Evolutionary conservation across 2,329 filamentous ascomycete species (phyloP).

Genomic region (Ophiocordyceps camponoti-rufipedis): DNA sequence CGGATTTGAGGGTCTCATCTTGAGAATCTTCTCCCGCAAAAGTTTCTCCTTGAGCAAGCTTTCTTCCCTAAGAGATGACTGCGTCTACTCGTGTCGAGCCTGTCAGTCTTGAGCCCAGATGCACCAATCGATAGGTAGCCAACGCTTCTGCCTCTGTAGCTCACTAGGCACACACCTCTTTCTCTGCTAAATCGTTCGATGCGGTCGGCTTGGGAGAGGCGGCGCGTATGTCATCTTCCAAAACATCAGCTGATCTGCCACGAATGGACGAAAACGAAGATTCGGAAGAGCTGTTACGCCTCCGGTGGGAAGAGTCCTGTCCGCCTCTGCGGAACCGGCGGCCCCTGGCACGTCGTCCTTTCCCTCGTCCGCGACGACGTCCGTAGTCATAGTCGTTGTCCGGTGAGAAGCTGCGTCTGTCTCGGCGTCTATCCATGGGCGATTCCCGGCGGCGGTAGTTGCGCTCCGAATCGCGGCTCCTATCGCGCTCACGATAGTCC

Average conservation of each 20-base stretch:
- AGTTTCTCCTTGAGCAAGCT: slow-evolving; percentile 1
- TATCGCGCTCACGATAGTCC: slow-evolving; percentile 10
- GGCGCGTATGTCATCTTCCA: slow-evolving; percentile 12
- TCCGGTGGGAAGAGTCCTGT: slow-evolving; percentile 12
- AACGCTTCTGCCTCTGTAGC: neutral
- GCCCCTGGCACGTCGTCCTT: slow-evolving; percentile 1
- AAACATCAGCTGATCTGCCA: slow-evolving; percentile 39
- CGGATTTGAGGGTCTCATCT: slow-evolving; percentile 13
- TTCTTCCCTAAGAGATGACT: slow-evolving; percentile 1
- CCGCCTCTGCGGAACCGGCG: neutral
- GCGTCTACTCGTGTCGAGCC: slow-evolving; percentile 3
- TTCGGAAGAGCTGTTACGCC: slow-evolving; percentile 32
- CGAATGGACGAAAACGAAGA: slow-evolving; percentile 29
- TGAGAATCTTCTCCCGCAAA: slow-evolving; percentile 1
- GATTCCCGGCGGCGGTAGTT: slow-evolving; percentile 1
- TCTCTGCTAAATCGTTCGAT: slow-evolving; percentile 4
- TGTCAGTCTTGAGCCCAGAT: slow-evolving; percentile 3
- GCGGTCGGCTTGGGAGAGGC: slow-evolving; percentile 5
- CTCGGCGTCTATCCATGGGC: neutral
- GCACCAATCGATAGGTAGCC: neutral
- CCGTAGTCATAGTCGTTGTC: slow-evolving; percentile 1
- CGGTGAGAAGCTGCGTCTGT: slow-evolving; percentile 3
- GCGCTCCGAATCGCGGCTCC: slow-evolving; percentile 2
- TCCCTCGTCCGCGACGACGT: slow-evolving; percentile 1
- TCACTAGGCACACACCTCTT: slow-evolving; percentile 9